A percentile compares a stretch with the other conserved stretches of the same genome.
phyloP scores from a whole-genome alignment of 148 eudicot genomes.

The Chenopodium suecicum region DNA sequence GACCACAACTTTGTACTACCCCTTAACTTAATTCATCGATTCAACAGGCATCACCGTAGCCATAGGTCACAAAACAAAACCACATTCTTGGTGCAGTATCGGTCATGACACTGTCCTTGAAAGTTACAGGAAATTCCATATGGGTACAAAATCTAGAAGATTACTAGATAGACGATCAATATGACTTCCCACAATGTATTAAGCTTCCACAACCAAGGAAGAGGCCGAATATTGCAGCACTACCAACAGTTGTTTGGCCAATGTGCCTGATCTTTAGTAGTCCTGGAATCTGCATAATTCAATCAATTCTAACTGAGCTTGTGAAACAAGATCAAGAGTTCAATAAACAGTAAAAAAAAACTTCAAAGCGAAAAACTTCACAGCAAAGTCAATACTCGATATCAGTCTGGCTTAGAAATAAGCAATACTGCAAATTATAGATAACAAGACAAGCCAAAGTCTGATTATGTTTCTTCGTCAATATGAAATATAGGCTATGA shows the following conservation, averaged over 20 bases:
- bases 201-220: constrained; percentile 96
- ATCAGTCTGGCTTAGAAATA: no score
- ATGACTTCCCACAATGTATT: constrained; percentile 90
- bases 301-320: constrained; percentile 9
- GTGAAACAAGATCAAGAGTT: not conserved
- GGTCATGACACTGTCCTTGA: not conserved
- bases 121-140: not conserved
- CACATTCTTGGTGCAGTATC: constrained; percentile 1
- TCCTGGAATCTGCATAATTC: constrained; percentile 74
- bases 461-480: no score
- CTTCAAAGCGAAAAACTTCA: not conserved
- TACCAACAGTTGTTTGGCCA: constrained; percentile 89
- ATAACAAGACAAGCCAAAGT: no score
- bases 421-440: no score
- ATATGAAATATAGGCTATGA: no score
- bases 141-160: constrained; percentile 4
- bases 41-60: not conserved
- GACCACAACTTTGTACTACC: not conserved
- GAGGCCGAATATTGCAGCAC: constrained; percentile 90
- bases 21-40: not conserved
- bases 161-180: constrained; percentile 29
- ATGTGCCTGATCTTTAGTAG: constrained; percentile 73
- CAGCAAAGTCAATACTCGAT: not conserved
- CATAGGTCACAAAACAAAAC: not conserved
- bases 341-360: not conserved